Evolutionary conservation across 2,329 filamentous ascomycete species (phyloP).

Genomic region (Colletotrichum orbiculare): DNA sequence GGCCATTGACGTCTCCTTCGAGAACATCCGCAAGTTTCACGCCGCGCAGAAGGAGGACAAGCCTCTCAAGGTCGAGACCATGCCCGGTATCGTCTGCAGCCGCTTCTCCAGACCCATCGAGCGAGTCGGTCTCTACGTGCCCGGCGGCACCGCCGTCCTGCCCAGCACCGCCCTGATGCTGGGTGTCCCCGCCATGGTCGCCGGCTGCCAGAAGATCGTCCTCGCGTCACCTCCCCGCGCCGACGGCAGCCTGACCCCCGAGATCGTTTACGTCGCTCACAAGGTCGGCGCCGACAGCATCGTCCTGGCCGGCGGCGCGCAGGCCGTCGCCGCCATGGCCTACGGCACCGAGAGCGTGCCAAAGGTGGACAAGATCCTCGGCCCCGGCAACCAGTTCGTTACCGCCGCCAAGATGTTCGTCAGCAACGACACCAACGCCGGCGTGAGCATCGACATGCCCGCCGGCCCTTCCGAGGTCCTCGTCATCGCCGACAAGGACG

Average conservation of each 20-base stretch:
- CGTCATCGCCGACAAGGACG: conserved; percentile 89
- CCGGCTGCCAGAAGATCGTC: conserved; percentile 94
- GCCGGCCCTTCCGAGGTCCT: conserved; percentile 96
- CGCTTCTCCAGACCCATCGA: conserved; percentile 94
- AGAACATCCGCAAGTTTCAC: conserved; percentile 96
- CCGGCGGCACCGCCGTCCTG: conserved; percentile 95
- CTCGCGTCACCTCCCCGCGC: conserved; percentile 89
- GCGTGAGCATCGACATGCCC: conserved; percentile 98
- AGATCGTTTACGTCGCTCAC: conserved; percentile 97
- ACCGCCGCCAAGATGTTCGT: conserved; percentile 99
- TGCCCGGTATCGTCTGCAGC: conserved; percentile 96
- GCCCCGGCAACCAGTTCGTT: conserved; percentile 97
- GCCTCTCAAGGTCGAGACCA: conserved; percentile 89
- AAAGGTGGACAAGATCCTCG: conserved; percentile 99
- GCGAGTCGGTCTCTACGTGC: conserved; percentile 94
- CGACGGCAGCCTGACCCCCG: conserved; percentile 91
- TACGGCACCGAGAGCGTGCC: conserved; percentile 94
- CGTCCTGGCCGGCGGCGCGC: conserved; percentile 92
- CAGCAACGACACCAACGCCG: conserved; percentile 94
- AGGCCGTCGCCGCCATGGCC: conserved; percentile 95
- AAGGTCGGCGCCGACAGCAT: conserved; percentile 97
- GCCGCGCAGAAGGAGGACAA: conserved; percentile 88
- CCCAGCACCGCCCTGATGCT: conserved; percentile 98
- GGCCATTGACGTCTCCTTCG: conserved; percentile 93
- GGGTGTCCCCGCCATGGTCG: conserved; percentile 96